phyloP scores from a whole-genome alignment of 2,329 filamentous ascomycete genomes.

The Scedosporium dehoogii region DNA sequence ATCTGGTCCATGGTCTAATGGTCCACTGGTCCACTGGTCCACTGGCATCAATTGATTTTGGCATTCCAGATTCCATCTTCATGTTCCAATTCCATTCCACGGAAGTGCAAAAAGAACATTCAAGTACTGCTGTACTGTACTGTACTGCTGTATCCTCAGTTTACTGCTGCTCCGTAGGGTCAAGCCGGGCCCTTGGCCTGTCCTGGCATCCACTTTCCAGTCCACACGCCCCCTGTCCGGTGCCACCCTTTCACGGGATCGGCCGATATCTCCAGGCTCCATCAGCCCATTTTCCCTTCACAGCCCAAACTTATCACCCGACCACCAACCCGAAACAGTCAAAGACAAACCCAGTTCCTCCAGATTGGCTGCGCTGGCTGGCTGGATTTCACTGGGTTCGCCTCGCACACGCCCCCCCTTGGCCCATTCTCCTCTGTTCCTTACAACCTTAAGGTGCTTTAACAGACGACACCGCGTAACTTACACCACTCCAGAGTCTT shows the following conservation, averaged over 20 bases:
- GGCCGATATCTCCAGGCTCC: constrained; percentile 23
- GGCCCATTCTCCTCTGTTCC: neutral
- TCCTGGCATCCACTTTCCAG: neutral
- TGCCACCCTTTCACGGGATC: constrained; percentile 15
- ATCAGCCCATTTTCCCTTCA: constrained; percentile 25
- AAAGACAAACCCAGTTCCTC: neutral
- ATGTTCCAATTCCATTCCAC: too few species aligned
- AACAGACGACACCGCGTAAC: neutral
- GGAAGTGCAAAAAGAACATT: too few species aligned
- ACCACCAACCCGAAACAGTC: constrained; percentile 12
- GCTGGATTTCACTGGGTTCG: neutral
- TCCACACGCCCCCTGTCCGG: neutral
- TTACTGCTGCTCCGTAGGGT: too few species aligned
- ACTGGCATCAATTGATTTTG: too few species aligned
- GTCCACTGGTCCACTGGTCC: too few species aligned
- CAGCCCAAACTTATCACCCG: constrained; percentile 24
- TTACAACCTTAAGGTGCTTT: neutral
- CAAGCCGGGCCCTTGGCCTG: neutral
- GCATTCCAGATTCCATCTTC: too few species aligned
- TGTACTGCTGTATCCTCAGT: too few species aligned
- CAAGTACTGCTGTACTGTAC: too few species aligned
- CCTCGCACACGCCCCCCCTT: neutral
- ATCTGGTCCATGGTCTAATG: too few species aligned
- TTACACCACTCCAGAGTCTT: neutral
- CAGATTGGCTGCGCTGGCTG: too few species aligned